Conservation (phyloP, 495 filamentous ascomycete species). For the Lepidopterella palustris region DNA sequence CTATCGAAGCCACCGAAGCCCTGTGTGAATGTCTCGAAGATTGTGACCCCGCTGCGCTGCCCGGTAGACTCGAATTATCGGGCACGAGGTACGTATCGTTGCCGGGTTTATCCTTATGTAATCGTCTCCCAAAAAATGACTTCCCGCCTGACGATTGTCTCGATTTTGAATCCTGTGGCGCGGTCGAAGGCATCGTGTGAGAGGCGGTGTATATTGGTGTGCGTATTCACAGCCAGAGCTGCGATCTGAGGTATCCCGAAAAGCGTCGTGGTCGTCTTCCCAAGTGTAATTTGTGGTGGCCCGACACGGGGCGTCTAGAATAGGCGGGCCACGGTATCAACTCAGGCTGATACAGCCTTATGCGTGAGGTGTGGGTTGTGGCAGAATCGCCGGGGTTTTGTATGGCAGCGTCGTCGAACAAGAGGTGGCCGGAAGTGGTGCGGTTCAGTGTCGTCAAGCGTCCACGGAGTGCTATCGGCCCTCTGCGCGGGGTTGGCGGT, state of each 20-base stretch:
- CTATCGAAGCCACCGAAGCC: constrained; percentile 68
- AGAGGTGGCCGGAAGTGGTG: neutral
- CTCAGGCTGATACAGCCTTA: constrained; percentile 5
- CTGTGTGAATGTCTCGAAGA: constrained; percentile 75
- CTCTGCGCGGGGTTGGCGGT: neutral
- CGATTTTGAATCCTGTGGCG: constrained; percentile 62
- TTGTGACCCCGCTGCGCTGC: constrained; percentile 58
- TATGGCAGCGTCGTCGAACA: neutral
- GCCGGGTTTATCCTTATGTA: constrained; percentile 62
- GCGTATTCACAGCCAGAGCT: neutral
- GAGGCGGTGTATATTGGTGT: neutral
- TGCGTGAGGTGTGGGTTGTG: neutral
- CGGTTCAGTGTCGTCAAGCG: neutral
- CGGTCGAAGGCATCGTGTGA: constrained; percentile 38
- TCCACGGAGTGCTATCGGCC: neutral
- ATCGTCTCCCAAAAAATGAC: constrained; percentile 76
- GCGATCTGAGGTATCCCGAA: neutral
- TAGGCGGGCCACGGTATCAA: neutral
- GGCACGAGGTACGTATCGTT: constrained; percentile 46
- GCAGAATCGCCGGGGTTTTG: neutral
- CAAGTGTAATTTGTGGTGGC: neutral
- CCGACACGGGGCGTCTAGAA: neutral
- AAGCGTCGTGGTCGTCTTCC: neutral
- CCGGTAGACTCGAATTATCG: constrained; percentile 46
- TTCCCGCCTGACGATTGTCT: constrained; percentile 78